A percentile compares a stretch with the other conserved stretches of the same genome.
Evolutionary conservation across 306 rosid species (phyloP).

Genomic region (Cucumis melo): DNA sequence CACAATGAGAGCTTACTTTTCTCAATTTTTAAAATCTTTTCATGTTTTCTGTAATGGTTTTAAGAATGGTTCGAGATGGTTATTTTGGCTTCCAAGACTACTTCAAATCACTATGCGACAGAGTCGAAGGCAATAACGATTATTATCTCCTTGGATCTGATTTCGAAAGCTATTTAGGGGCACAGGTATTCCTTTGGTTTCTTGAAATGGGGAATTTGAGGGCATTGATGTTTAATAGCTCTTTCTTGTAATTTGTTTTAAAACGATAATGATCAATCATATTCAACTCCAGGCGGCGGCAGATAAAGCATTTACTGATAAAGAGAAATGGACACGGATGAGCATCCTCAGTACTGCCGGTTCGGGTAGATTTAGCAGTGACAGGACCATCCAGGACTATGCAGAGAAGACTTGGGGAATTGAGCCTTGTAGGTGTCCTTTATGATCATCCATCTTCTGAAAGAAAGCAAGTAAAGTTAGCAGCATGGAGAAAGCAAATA

Average conservation of each 20-base stretch:
- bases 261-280: background rate
- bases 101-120: slow-evolving; percentile 48
- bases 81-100: slow-evolving; percentile 46
- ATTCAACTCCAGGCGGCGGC: slow-evolving; percentile 46
- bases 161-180: slow-evolving; percentile 59
- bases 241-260: background rate
- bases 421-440: slow-evolving; percentile 56
- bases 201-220: background rate
- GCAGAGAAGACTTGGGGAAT: slow-evolving; percentile 59
- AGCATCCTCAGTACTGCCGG: slow-evolving; percentile 59
- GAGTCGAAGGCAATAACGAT: slow-evolving; percentile 39
- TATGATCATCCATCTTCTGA: slow-evolving; percentile 8
- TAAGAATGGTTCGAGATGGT: slow-evolving; percentile 65
- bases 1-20: background rate
- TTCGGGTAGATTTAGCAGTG: slow-evolving; percentile 65
- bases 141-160: slow-evolving; percentile 51
- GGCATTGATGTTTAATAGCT: background rate
- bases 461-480: background rate
- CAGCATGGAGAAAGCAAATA: background rate
- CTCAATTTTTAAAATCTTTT: background rate
- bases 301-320: slow-evolving; percentile 46
- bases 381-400: slow-evolving; percentile 50
- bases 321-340: slow-evolving; percentile 52
- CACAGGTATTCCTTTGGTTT: slow-evolving; percentile 39
- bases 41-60: background rate